phyloP scores from a whole-genome alignment of 495 filamentous ascomycete species.

The Elasticomyces elasticus region DNA sequence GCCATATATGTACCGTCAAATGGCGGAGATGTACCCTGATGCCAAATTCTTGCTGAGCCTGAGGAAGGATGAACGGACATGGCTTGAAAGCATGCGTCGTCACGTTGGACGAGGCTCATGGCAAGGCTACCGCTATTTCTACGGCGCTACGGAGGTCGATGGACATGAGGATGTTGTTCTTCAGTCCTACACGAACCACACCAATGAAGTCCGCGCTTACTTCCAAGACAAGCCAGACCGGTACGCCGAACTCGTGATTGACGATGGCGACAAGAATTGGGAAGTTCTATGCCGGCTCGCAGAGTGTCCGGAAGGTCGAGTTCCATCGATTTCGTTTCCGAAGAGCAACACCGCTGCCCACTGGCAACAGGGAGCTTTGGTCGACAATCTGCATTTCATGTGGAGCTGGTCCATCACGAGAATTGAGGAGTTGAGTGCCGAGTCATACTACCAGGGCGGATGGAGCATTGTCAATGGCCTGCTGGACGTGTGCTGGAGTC shows the following conservation, averaged over 20 bases:
- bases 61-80: constrained; percentile 15
- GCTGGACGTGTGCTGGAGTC: not conserved
- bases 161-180: constrained; percentile 13
- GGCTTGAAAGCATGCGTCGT: constrained; percentile 11
- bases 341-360: constrained; percentile 16
- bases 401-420: constrained; percentile 14
- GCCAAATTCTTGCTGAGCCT: constrained; percentile 15
- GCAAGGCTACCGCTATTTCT: constrained; percentile 9
- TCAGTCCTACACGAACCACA: constrained; percentile 13
- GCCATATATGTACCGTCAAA: constrained; percentile 16
- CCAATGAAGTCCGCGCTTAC: constrained; percentile 6
- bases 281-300: constrained; percentile 9
- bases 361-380: constrained; percentile 9
- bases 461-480: not conserved
- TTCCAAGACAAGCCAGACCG: constrained; percentile 11
- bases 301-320: not conserved
- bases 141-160: constrained; percentile 11
- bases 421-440: constrained; percentile 7
- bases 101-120: constrained; percentile 10
- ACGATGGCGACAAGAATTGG: constrained; percentile 16
- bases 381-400: not conserved
- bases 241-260: constrained; percentile 12
- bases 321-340: constrained; percentile 8
- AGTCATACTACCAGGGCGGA: constrained; percentile 6
- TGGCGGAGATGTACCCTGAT: constrained; percentile 15